Conservation (phyloP, 139 green algal species). For the Chlamydomonas sp. region DNA sequence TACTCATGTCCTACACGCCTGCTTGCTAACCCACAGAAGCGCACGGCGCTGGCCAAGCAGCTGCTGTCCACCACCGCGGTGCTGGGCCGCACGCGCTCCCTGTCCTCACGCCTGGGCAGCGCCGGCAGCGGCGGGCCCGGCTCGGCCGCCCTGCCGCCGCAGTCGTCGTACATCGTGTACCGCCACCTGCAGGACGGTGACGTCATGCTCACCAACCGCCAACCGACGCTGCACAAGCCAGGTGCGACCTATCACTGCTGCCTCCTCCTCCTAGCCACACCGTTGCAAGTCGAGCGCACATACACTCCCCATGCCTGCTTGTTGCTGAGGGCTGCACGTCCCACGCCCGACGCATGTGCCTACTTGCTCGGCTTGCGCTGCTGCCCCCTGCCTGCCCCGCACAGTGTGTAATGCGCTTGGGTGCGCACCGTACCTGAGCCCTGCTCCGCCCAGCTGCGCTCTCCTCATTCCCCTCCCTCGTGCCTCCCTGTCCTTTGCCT, state of each 20-base stretch:
- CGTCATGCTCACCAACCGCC: constrained; percentile 97
- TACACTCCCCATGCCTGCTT: no score
- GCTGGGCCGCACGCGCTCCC: background rate
- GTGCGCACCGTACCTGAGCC: no score
- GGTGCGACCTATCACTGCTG: constrained; percentile 34
- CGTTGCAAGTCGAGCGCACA: no score
- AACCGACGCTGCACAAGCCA: constrained; percentile 99
- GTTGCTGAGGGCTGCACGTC: no score
- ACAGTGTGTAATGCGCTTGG: no score
- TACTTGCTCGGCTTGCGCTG: no score
- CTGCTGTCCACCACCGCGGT: constrained; percentile 63
- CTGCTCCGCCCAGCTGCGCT: no score
- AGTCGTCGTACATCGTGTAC: constrained; percentile 78
- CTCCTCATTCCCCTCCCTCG: no score
- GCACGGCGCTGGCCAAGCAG: constrained; percentile 83
- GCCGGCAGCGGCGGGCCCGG: background rate
- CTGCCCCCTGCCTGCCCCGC: no score
- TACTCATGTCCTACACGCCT: background rate
- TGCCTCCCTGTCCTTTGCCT: background rate
- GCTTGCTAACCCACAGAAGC: constrained; percentile 45
- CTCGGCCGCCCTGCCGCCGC: background rate
- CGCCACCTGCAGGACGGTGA: constrained; percentile 94
- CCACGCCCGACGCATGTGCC: no score
- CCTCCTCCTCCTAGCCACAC: no score
- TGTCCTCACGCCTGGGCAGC: background rate